Evolutionary conservation across 2,329 filamentous ascomycete genomes (phyloP).

Genomic region (Penicillium olsonii): DNA sequence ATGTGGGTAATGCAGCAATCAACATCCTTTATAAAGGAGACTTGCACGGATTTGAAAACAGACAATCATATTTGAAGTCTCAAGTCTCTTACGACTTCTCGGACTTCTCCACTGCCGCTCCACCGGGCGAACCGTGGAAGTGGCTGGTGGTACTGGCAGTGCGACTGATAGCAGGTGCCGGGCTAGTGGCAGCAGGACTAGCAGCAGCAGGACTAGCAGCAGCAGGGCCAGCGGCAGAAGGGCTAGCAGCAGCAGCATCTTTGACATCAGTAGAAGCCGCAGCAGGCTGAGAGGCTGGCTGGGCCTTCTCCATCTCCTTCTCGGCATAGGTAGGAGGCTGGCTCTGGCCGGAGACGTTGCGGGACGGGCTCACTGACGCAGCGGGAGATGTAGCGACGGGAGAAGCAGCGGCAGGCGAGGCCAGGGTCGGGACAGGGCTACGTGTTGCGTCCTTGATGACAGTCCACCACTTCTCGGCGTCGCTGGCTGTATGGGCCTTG

Average conservation of each 20-base stretch:
- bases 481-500: slow-evolving; percentile 78
- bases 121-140: slow-evolving; percentile 32
- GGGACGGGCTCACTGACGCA: slow-evolving; percentile 13
- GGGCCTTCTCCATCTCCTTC: slow-evolving; percentile 18
- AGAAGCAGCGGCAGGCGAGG: slow-evolving; percentile 6
- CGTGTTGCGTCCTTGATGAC: slow-evolving; percentile 56
- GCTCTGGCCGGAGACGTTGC: slow-evolving; percentile 3
- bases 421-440: slow-evolving; percentile 3
- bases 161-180: slow-evolving; percentile 20
- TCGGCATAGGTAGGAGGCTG: slow-evolving; percentile 31
- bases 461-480: slow-evolving; percentile 83
- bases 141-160: slow-evolving; percentile 27
- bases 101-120: slow-evolving; percentile 22
- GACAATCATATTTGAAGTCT: too few relatives aligned
- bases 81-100: slow-evolving; percentile 10
- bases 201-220: slow-evolving; percentile 3
- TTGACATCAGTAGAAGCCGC: slow-evolving; percentile 8
- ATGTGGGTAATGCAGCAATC: background rate
- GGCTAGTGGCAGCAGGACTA: slow-evolving; percentile 5
- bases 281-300: background rate
- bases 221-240: slow-evolving; percentile 7
- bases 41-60: too few relatives aligned
- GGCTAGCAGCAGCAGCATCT: slow-evolving; percentile 3
- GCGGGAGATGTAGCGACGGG: slow-evolving; percentile 14
- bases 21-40: too few relatives aligned